Evolutionary conservation across 495 filamentous ascomycete species (phyloP).

Genomic region (Letharia columbiana): DNA sequence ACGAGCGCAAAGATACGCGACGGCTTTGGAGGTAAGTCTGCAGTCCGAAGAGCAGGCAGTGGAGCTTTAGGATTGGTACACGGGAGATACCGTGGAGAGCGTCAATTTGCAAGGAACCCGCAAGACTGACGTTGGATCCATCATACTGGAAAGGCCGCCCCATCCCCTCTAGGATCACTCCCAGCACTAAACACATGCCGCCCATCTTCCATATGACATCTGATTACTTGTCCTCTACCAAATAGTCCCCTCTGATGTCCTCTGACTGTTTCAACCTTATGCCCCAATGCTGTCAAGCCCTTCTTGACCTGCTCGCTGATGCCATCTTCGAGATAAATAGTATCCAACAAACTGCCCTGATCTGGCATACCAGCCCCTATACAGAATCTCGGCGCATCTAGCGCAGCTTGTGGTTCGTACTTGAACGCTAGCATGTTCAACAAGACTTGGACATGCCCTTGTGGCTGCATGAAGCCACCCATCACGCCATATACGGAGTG

Average conservation of each 20-base stretch:
- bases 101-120: no score
- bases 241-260: slow-evolving; percentile 67
- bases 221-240: slow-evolving; percentile 84
- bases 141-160: slow-evolving; percentile 60
- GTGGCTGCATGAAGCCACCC: slow-evolving; percentile 99
- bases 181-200: slow-evolving; percentile 69
- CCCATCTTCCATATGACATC: slow-evolving; percentile 63
- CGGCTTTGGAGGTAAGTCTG: no score
- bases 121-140: background rate
- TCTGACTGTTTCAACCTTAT: slow-evolving; percentile 58
- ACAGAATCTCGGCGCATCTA: slow-evolving; percentile 84
- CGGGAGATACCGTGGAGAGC: no score
- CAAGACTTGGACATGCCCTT: slow-evolving; percentile 92
- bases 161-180: slow-evolving; percentile 85
- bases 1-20: no score
- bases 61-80: no score
- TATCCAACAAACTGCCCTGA: slow-evolving; percentile 43
- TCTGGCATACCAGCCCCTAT: slow-evolving; percentile 62
- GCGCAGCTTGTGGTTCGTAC: slow-evolving; percentile 76
- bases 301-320: slow-evolving; percentile 57
- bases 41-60: no score
- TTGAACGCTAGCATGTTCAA: slow-evolving; percentile 82
- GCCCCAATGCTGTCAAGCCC: slow-evolving; percentile 61
- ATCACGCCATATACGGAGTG: slow-evolving; percentile 90
- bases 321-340: slow-evolving; percentile 78